These are phyloP conservation scores for Neovahlkampfia damariscottae DNA, from an alignment of 78 protist species.

Conservation along the genomic window DNA sequence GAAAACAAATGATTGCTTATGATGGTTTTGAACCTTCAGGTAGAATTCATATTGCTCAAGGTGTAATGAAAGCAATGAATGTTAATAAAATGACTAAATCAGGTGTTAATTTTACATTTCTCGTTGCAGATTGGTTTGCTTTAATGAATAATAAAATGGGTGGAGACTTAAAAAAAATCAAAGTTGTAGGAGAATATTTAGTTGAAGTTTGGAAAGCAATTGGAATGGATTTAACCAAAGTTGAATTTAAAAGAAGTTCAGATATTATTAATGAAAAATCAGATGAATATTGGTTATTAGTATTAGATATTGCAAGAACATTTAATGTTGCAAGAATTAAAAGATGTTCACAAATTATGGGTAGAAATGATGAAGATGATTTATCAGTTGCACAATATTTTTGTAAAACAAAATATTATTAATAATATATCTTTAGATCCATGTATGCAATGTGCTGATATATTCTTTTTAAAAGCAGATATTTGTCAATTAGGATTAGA, in stretches of 20 bases:
- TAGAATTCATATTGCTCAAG: constrained; percentile 98
- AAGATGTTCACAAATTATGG: constrained; percentile 92
- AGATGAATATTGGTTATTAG: constrained; percentile 81
- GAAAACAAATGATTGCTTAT: constrained; percentile 69
- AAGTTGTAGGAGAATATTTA: constrained; percentile 83
- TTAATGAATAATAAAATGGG: constrained; percentile 97
- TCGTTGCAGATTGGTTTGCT: constrained; percentile 99
- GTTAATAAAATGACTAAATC: constrained; percentile 85
- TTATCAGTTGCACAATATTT: constrained; percentile 83
- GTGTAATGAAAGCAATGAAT: constrained; percentile 88
- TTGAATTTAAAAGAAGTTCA: constrained; percentile 80
- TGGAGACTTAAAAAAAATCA: constrained; percentile 81
- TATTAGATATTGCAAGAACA: constrained; percentile 77
- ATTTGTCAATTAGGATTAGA: constrained; percentile 98
- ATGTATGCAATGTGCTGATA: constrained; percentile 94
- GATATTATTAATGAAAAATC: constrained; percentile 82
- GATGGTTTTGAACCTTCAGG: constrained; percentile 99
- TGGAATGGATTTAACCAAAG: constrained; percentile 89
- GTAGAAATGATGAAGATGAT: constrained; percentile 65
- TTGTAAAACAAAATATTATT: no score
- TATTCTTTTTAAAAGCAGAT: constrained; percentile 89
- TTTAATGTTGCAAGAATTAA: constrained; percentile 69
- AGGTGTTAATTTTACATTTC: constrained; percentile 84
- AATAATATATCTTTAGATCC: no score
- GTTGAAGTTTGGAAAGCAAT: constrained; percentile 94